Base-by-base conservation (phyloP, 805 yeast species). In the Yamadazyma nakazawae region DNA sequence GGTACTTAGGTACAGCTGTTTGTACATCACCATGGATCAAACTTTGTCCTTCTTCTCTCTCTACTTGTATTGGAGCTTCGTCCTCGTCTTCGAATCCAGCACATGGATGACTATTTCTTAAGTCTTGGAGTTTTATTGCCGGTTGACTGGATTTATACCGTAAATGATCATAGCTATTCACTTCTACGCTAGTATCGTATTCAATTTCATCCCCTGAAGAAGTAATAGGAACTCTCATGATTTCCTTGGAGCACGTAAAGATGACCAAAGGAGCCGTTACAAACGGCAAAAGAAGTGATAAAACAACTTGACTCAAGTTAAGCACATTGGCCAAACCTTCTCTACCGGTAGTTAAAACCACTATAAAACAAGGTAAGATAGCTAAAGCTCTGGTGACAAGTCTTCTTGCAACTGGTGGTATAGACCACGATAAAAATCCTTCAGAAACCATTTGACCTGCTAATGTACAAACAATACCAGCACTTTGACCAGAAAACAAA, bases 371-470 rank as follows among this genome's bases (percentile, higher is more conserved):
- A 2, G 97, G 97, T 1, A 83, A 72, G 28, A 90, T 84, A 2
- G 97, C 96, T 19, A 90, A 70, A n/a, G 81, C 74, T 58, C 97
- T 75, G 0, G 97, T 90, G 21, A 88, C 72, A 37, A 90, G 70
- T 50, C 96, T 76, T 46, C 96, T 78, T 2, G 85, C 72, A 68
- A 90, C 90, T 1, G 97, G 97, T 31, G 86, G 81, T 50, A 89
- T 75, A 6, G 85, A 71, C 86, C 96, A 87, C 50, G 78, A 73
- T 21, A 88, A 73, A 57, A 89, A 91, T 0, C 97, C 97, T 63
- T 90, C 96, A 58, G 88, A 82, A 8, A 90, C 95, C 81, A 88
- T 88, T 62, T 90, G 97, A 32, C 97, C 96, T 1, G 97, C 91
- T 57, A 91, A 75, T 0, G 97, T 91, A 60, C 96, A 90, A 16